Base-by-base conservation (phyloP, 805 yeast genomes). In the Candida corydali region DNA sequence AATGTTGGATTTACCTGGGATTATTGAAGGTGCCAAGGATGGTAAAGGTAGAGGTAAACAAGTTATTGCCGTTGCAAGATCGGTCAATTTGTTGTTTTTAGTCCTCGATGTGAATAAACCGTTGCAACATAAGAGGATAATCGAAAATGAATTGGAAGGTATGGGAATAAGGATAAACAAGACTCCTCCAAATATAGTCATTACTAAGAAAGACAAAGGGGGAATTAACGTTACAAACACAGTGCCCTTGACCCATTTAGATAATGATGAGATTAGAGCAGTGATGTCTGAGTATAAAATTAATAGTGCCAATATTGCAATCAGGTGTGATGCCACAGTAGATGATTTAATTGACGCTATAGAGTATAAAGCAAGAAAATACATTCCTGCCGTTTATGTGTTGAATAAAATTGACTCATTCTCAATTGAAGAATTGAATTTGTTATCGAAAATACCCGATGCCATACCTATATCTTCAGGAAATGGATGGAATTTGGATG, bases 31-130 rank as follows among this genome's bases (percentile, higher is more conserved):
- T 63, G 95, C 95, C 44, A 84, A 84, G 47, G 93, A 85, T 53
- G 95, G 95, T 64, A 78, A 83, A 59, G 95, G 95, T 66, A 75
- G 95, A 73, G 95, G 95, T 73, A 82, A 76, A 50, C 98, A 93
- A 65, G 98, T 93, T 38, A 93, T 93, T 64, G 98, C 98, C 2
- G 98, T 93, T 41, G 98, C 98, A n/a, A 78, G 98, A 63, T 87
- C 97, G 3, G 94, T 96, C 59, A 89, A 93, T 58, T 69, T 93
- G 52, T 76, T 93, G 34, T 93, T 93, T 61, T 86, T 93, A 56
- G 95, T 93, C 3, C 69, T 93, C 54, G 99, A 93, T 60, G 98
- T 93, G 39, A 87, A 88, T 65, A 93, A 93, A 57, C 98, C 98
- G 3, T 72, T 93, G 50, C 89, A 84, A 44, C 98, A 93, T 63